Base-by-base conservation (phyloP, 768 basidiomycete genomes). In the Mycena rebaudengoi region DNA sequence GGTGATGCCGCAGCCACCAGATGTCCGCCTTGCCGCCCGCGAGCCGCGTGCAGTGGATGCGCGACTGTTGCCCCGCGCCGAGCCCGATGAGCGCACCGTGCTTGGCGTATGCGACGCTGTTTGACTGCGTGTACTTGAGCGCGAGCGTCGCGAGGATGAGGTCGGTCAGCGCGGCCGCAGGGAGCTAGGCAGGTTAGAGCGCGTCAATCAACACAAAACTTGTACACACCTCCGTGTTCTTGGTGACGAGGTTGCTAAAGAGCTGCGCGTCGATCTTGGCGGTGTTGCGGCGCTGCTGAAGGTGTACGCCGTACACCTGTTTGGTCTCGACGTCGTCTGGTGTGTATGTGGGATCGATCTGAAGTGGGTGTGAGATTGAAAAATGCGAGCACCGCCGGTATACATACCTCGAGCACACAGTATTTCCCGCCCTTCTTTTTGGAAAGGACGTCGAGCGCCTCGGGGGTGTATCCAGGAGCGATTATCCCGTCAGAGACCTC, bases 381-480 rank as follows among this genome's bases (percentile, higher is more conserved):
- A n/a, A n/a, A n/a, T n/a, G n/a, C n/a, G n/a, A n/a, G n/a, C n/a
- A n/a, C n/a, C n/a, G n/a, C n/a, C n/a, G n/a, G n/a, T n/a, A n/a
- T n/a, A n/a, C 78, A 44, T 65, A 95, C 96, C 87, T 98, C 86
- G 14, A 99, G 86, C 14, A 99, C 95, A 70, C 97, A 99, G 80
- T 99, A 99, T 76, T 99, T 99, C 30, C 98, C 98, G 14, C 86
- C 94, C 81, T 99, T 99, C 85, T 99, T 99, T 84, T 96, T 98
- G 48, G 84, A 84, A 41, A 99, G 83, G 30, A 98, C 85, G 45
- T 97, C 96, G 8, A 99, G 84, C 0, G 98, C 98, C 69, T 95
- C 94, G 0, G 83, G 77, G 21, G 90, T 85, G 75, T 96, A 99
- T 41, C 95, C 96, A 1, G 98, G 97, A 2, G 98, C 97, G 60